These are phyloP conservation scores for Leccinum solheimii DNA, from an alignment of 1,284 basidiomycete genomes.

Conservation along the genomic window DNA sequence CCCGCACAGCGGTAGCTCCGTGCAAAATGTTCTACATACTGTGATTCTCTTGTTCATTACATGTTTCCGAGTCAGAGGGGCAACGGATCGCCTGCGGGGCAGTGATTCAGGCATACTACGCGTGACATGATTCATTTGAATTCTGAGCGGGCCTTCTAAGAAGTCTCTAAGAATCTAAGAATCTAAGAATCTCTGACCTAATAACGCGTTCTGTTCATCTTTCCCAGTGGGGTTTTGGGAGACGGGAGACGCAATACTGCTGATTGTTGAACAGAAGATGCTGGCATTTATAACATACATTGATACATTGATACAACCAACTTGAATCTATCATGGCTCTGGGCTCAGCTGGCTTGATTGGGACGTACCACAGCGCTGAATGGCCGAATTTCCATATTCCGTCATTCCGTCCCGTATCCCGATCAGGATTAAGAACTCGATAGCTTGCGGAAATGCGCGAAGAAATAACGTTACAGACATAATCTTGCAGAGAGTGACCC, in stretches of 20 bases:
- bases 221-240: background rate
- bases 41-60: background rate
- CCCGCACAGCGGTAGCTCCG: background rate
- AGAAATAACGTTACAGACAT: background rate
- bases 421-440: background rate
- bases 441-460: background rate
- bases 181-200: background rate
- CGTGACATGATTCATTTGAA: background rate
- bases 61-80: constrained; percentile 5
- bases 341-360: background rate
- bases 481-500: background rate
- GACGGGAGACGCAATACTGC: background rate
- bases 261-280: background rate
- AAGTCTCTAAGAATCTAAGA: no score
- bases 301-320: background rate
- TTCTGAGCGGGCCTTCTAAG: background rate
- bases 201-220: background rate
- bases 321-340: background rate
- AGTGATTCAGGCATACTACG: background rate
- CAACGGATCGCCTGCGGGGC: constrained; percentile 18
- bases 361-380: background rate
- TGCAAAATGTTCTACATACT: background rate
- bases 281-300: background rate
- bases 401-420: background rate
- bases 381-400: background rate